Evolutionary conservation across 140 eudicot genomes (phyloP), one percentile per base, ranked within the genome.

Genomic region (Cichorium intybus): DNA sequence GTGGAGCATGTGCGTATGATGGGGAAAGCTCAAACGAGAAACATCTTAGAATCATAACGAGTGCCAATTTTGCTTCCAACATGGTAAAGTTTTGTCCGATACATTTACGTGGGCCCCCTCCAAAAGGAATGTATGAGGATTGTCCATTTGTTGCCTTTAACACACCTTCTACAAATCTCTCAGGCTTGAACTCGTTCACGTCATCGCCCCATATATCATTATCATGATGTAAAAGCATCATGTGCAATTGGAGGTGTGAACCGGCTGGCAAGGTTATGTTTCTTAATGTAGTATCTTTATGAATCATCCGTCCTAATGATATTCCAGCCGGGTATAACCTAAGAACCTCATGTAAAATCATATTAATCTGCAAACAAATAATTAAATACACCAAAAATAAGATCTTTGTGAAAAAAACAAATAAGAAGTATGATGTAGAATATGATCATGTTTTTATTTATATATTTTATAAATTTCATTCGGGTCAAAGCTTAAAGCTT

Each of bases 311-410:
- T 20, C 71, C 56, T 8, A 75, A 26, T 26, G 74, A 74, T 31
- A 80, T 70, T 33, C 75, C 85, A 6, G 83, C 77, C 4, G 87
- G 85, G 64, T 86, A 80, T 60, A 80, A 61, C 82, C 95, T 68
- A 56, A 68, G 73, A 18, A 68, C 73, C 56, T 68, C 73, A 3
- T 68, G 47, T n/a, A 68, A 41, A 17, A 86, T 80, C 95, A 86
- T 80, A 18, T 64, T 82, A 33, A 77, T 75, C 95, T 86, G 71
- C 62, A 62, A 58, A 31, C 6, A 1, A 43, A 12, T 24, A 60
- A 22, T 10, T 12, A 26, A 3, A 10, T 34, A 39, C n/a, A n/a
- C n/a, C n/a, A n/a, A n/a, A n/a, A n/a, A n/a, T n/a, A 10, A 39
- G 2, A 39, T 16, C 3, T 2, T 0, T 39, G 7, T 35, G 2